Evolutionary conservation across 345 rosid species (phyloP).

Genomic region (Lenwebbia sp.): DNA sequence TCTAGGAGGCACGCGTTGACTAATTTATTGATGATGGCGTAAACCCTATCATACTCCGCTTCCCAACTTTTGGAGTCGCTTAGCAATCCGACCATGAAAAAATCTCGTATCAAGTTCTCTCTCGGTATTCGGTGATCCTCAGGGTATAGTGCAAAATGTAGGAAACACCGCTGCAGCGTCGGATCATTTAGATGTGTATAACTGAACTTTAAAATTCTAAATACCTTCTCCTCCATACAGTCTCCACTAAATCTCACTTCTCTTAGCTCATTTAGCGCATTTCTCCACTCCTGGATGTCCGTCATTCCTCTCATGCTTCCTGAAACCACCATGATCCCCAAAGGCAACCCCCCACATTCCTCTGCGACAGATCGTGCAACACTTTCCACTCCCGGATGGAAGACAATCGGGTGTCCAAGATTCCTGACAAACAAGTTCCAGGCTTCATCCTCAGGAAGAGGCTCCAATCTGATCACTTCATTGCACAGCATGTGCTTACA

Average conservation of each 20-base stretch:
- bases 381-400: background rate
- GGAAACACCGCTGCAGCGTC: background rate
- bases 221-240: background rate
- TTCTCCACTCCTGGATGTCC: constrained; percentile 5
- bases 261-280: background rate
- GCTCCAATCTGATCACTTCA: background rate
- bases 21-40: background rate
- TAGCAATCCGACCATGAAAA: constrained; percentile 3
- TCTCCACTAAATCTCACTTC: background rate
- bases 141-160: constrained; percentile 8
- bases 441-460: constrained; percentile 1
- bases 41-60: background rate
- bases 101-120: background rate
- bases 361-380: background rate
- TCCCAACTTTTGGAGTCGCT: background rate
- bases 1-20: constrained; percentile 5
- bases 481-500: background rate
- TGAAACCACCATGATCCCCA: constrained; percentile 1
- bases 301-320: background rate
- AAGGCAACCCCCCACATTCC: constrained; percentile 12
- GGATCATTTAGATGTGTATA: constrained; percentile 1
- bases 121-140: background rate
- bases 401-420: background rate
- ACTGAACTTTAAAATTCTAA: constrained; percentile 1
- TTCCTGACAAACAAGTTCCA: background rate